phyloP scores from a whole-genome alignment of 768 basidiomycete species.

The Leucocoprinus birnbaumii region DNA sequence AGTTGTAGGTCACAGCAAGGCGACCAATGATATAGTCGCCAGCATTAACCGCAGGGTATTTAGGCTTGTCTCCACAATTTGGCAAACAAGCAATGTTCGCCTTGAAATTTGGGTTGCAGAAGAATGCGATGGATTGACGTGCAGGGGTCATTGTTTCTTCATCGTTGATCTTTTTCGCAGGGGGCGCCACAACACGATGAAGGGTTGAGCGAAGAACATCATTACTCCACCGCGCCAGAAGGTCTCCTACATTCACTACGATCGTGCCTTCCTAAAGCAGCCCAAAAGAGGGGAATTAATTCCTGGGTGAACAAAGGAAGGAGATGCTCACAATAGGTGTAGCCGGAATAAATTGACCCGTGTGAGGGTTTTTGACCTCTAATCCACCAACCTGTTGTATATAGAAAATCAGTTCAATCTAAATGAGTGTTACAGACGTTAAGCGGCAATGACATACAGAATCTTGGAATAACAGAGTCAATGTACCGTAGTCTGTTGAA shows the following conservation, averaged over 20 bases:
- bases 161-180: constrained; percentile 43
- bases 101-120: constrained; percentile 79
- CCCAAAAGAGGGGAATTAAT: not conserved
- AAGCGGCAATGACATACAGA: constrained; percentile 32
- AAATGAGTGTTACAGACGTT: not conserved
- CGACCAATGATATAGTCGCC: constrained; percentile 78
- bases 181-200: constrained; percentile 79
- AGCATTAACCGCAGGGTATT: constrained; percentile 70
- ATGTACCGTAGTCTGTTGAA: constrained; percentile 68
- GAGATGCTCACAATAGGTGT: constrained; percentile 61
- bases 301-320: constrained; percentile 6
- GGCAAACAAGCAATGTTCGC: constrained; percentile 70
- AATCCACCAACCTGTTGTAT: constrained; percentile 65
- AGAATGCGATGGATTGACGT: constrained; percentile 83
- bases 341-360: constrained; percentile 67
- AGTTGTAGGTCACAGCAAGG: constrained; percentile 56
- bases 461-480: constrained; percentile 82
- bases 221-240: constrained; percentile 83
- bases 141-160: constrained; percentile 55
- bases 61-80: constrained; percentile 53
- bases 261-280: constrained; percentile 66
- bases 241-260: constrained; percentile 80
- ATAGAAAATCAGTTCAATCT: not conserved
- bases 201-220: constrained; percentile 76
- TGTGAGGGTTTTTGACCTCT: constrained; percentile 80